A percentile compares a stretch with the other conserved stretches of the same genome.
Conservation (phyloP, 108 stramenopile species). For the Conticribra weissflogii region DNA sequence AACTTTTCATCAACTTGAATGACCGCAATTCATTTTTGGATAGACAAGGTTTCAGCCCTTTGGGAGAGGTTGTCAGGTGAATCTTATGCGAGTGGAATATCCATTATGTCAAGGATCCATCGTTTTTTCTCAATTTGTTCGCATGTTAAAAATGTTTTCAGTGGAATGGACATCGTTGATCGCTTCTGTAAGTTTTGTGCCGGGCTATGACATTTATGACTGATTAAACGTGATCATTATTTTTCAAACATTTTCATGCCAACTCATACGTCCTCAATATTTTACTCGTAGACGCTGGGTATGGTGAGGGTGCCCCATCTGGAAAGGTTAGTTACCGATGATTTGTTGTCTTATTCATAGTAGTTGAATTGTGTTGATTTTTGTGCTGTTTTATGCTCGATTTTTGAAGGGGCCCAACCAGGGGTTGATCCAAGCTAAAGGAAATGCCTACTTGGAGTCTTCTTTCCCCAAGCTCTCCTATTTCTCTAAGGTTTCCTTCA, state of each 20-base stretch:
- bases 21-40: constrained; percentile 87
- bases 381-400: too few relatives aligned
- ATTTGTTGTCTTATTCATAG: too few relatives aligned
- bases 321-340: too few relatives aligned
- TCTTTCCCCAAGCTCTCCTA: constrained; percentile 80
- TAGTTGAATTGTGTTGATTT: too few relatives aligned
- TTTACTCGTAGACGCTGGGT: constrained; percentile 52
- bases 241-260: too few relatives aligned
- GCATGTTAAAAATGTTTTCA: not conserved
- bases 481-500: constrained; percentile 66
- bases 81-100: too few relatives aligned
- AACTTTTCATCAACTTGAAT: constrained; percentile 86
- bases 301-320: constrained; percentile 88
- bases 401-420: constrained; percentile 89
- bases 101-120: too few relatives aligned
- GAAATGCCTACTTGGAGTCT: constrained; percentile 72
- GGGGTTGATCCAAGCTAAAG: constrained; percentile 78
- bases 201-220: too few relatives aligned
- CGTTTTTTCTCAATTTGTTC: too few relatives aligned
- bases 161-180: constrained; percentile 91
- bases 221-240: too few relatives aligned
- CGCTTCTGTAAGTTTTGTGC: constrained; percentile 69
- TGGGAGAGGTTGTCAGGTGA: constrained; percentile 82
- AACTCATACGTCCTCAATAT: not conserved
- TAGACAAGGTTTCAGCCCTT: constrained; percentile 92